Percentiles rank a stretch among this genome's conserved stretches.
Evolutionary conservation across 192 early-diverging fungal species (phyloP).

Genomic region (Backusella sp.): DNA sequence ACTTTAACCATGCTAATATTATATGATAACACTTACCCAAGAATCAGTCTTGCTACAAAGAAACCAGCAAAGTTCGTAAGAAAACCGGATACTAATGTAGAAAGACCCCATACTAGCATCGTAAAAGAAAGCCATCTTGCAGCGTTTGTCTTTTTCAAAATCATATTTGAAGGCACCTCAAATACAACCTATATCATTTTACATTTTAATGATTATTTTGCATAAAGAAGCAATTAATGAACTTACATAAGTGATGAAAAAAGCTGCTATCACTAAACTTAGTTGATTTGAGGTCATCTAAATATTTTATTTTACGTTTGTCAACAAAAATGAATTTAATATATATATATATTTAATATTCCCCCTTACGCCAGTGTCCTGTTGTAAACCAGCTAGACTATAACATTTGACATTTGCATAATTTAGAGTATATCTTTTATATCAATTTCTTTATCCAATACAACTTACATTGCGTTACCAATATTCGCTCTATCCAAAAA

Average conservation of each 20-base stretch:
- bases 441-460: constrained; percentile 11
- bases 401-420: not conserved
- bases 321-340: not conserved
- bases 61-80: constrained; percentile 53
- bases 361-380: constrained; percentile 6
- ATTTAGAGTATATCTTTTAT: not conserved
- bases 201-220: constrained; percentile 30
- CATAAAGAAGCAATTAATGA: not conserved
- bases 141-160: constrained; percentile 62
- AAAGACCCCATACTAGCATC: constrained; percentile 68
- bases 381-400: constrained; percentile 18
- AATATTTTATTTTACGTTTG: not conserved
- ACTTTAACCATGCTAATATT: not conserved
- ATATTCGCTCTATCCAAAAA: constrained; percentile 72
- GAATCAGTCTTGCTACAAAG: constrained; percentile 34
- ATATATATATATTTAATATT: not conserved
- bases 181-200: constrained; percentile 71
- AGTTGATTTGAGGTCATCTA: not conserved
- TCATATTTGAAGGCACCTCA: constrained; percentile 78
- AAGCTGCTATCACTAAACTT: not conserved
- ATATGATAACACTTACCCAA: constrained; percentile 35
- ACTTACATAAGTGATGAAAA: constrained; percentile 21
- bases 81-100: constrained; percentile 61
- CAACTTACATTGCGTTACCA: constrained; percentile 63
- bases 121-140: constrained; percentile 58